A percentile compares a stretch with the other conserved stretches of the same genome.
phyloP scores from a whole-genome alignment of 2,329 filamentous ascomycete species.

The Cordyceps javanica region DNA sequence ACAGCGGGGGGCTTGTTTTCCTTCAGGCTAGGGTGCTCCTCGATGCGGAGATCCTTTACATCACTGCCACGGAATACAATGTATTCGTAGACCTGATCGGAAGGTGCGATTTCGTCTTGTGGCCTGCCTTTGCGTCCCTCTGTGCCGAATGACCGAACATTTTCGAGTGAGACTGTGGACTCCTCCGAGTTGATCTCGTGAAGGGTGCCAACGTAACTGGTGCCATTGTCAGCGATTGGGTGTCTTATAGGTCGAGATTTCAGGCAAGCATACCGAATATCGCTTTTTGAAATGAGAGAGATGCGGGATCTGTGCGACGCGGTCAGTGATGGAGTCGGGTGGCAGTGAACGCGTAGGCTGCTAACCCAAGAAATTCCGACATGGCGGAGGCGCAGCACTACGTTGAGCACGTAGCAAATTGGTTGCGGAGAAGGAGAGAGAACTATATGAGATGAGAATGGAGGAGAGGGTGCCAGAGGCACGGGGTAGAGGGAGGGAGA shows the following conservation, averaged over 20 bases:
- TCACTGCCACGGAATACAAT: slow-evolving; percentile 98
- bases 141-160: slow-evolving; percentile 90
- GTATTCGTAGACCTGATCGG: slow-evolving; percentile 91
- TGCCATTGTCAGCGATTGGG: slow-evolving; percentile 27
- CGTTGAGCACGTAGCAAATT: slow-evolving; percentile 37
- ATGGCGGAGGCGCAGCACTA: slow-evolving; percentile 35
- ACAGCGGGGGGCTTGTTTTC: slow-evolving; percentile 71
- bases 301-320: slow-evolving; percentile 67
- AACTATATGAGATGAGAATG: slow-evolving; percentile 16
- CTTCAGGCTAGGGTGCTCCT: slow-evolving; percentile 69
- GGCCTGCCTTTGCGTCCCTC: slow-evolving; percentile 78
- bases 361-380: slow-evolving; percentile 55
- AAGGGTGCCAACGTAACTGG: slow-evolving; percentile 87
- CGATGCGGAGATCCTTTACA: slow-evolving; percentile 95
- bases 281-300: slow-evolving; percentile 94
- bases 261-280: slow-evolving; percentile 70
- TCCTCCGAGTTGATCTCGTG: slow-evolving; percentile 98
- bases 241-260: slow-evolving; percentile 9
- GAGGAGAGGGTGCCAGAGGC: slow-evolving; percentile 16
- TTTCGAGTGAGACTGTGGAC: slow-evolving; percentile 93
- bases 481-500: slow-evolving; percentile 15
- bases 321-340: slow-evolving; percentile 26
- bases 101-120: slow-evolving; percentile 75
- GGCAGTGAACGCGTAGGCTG: neutral
- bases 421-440: slow-evolving; percentile 15